Percentiles rank a stretch among this genome's conserved stretches.
Conservation (phyloP, 2,329 filamentous ascomycete genomes). For the Diplodia intermedia region DNA sequence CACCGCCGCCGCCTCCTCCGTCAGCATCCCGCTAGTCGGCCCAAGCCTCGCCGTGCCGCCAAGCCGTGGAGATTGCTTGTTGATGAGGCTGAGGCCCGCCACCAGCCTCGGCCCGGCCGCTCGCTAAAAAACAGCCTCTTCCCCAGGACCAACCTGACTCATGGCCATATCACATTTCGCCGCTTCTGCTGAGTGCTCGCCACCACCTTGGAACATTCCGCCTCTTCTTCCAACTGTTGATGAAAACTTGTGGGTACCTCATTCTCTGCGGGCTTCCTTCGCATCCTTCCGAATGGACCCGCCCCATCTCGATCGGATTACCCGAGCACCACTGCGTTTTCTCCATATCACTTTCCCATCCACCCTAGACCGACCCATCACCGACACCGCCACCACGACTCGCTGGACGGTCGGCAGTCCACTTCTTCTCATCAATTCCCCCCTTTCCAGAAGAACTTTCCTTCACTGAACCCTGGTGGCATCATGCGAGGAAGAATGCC, state of each 20-base stretch:
- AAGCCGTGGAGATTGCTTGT: constrained; percentile 17
- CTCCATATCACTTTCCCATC: not conserved
- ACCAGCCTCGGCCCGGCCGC: not conserved
- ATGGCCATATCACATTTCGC: not conserved
- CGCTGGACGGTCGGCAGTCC: too few relatives aligned
- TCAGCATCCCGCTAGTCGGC: not conserved
- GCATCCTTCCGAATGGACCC: not conserved
- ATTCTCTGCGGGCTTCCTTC: too few relatives aligned
- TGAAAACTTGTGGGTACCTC: not conserved
- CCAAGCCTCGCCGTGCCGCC: constrained; percentile 6
- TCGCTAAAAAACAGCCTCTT: not conserved
- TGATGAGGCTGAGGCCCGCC: constrained; percentile 2
- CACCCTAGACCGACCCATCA: not conserved
- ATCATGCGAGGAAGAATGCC: not conserved
- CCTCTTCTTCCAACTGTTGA: not conserved
- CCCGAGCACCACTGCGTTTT: not conserved
- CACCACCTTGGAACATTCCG: not conserved
- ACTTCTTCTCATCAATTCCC: not conserved
- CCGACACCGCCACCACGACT: too few relatives aligned
- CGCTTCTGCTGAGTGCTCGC: not conserved
- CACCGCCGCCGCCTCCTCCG: not conserved
- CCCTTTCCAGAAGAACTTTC: not conserved
- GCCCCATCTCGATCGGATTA: not conserved
- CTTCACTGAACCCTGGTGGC: not conserved
- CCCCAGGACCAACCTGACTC: not conserved